Evolutionary conservation across 345 rosid genomes (phyloP).

Genomic region (Eucalyptus regnans): DNA sequence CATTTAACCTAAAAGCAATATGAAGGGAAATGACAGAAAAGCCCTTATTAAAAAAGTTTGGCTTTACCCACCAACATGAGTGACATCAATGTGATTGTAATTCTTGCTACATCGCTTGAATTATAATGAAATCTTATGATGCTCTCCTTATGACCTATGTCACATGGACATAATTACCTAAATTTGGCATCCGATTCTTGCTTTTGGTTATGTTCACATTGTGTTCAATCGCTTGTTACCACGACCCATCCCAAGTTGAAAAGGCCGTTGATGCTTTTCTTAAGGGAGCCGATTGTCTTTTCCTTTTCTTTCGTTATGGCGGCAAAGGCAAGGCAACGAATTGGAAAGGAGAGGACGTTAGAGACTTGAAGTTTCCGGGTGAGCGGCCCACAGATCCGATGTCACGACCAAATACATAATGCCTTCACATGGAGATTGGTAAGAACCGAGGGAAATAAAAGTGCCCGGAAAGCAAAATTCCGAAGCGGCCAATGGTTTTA

Average conservation of each 20-base stretch:
- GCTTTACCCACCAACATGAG: rapidly evolving
- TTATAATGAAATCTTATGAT: not conserved
- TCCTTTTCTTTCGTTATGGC: not conserved
- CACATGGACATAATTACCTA: not conserved
- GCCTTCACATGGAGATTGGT: not conserved
- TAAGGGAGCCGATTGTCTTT: not conserved
- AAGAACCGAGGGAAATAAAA: not conserved
- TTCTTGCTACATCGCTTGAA: rapidly evolving
- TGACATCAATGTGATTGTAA: rapidly evolving
- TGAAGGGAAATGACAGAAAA: rapidly evolving
- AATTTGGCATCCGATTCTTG: not conserved
- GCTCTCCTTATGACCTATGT: not conserved
- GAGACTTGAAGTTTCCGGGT: not conserved
- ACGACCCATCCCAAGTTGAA: rapidly evolving
- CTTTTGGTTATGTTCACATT: not conserved
- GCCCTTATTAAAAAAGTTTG: not conserved
- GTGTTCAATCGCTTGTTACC: not conserved
- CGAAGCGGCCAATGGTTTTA: not conserved
- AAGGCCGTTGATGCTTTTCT: not conserved
- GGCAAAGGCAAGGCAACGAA: not conserved
- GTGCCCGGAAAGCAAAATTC: not conserved
- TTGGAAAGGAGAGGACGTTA: not conserved
- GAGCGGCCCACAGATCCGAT: not conserved
- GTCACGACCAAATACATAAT: not conserved
- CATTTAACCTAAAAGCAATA: not conserved